phyloP scores from a whole-genome alignment of 2,329 filamentous ascomycete species.

The Venturia aucupariae region DNA sequence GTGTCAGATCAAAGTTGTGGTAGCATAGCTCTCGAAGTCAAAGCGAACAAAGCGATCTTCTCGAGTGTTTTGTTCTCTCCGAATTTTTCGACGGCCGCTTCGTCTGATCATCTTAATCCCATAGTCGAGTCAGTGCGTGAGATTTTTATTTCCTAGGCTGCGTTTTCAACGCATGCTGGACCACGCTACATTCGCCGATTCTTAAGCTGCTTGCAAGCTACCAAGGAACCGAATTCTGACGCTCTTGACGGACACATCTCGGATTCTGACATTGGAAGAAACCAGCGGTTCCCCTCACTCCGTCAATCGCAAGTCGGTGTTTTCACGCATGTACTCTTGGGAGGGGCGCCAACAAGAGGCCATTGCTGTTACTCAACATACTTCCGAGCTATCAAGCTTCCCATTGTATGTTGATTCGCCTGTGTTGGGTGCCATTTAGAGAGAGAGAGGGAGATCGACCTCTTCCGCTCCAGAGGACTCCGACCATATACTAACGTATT shows the following conservation, averaged over 20 bases:
- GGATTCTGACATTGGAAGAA: not conserved
- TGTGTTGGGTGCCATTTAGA: not conserved
- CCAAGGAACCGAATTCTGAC: not conserved
- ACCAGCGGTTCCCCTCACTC: not conserved
- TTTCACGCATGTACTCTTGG: not conserved
- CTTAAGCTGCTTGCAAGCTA: not conserved
- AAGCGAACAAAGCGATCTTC: not conserved
- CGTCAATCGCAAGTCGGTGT: not conserved
- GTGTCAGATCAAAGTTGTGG: not conserved
- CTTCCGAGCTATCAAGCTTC: not conserved
- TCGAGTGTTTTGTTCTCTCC: not conserved
- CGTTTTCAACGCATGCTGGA: not conserved
- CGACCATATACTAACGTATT: not conserved
- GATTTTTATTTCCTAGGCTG: not conserved
- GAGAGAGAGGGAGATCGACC: not conserved
- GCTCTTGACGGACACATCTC: not conserved
- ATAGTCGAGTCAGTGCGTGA: not conserved
- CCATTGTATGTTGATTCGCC: not conserved
- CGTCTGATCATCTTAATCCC: not conserved
- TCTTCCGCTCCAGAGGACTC: not conserved
- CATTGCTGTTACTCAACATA: not conserved
- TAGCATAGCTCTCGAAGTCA: not conserved
- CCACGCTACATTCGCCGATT: not conserved
- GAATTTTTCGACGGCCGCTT: not conserved
- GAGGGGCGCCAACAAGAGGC: not conserved